These are phyloP conservation scores for Fusarium sambucinum DNA, from an alignment of 2,329 filamentous ascomycete species.

Conservation along the genomic window DNA sequence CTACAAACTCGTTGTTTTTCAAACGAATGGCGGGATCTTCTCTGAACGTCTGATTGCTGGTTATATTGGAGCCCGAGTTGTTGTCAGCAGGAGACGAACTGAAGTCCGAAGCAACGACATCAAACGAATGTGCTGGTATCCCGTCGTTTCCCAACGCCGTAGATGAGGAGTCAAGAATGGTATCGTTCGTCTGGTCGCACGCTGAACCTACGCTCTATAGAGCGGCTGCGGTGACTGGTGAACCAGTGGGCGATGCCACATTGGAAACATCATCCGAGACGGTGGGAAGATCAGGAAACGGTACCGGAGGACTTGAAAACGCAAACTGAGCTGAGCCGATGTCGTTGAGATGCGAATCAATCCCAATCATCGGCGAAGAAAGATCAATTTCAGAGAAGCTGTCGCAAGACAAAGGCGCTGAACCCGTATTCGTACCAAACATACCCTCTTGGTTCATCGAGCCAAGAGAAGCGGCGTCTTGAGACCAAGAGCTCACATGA, in stretches of 20 bases:
- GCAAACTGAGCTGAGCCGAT: neutral
- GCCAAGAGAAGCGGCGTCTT: conserved; percentile 14
- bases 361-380: neutral
- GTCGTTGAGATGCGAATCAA: neutral
- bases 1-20: conserved; percentile 29
- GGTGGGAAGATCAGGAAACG: neutral
- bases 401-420: neutral
- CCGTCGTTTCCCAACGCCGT: neutral
- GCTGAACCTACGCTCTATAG: conserved; percentile 34
- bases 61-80: conserved; percentile 12
- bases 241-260: conserved; percentile 5
- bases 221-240: conserved; percentile 9
- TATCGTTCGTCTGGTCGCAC: conserved; percentile 6
- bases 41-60: conserved; percentile 11
- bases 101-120: neutral
- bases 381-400: neutral
- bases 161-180: neutral
- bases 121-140: conserved; percentile 4
- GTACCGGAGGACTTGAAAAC: neutral
- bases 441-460: conserved; percentile 4
- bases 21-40: conserved; percentile 27
- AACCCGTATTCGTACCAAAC: neutral
- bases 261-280: neutral
- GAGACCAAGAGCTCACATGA: neutral
- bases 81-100: neutral